A percentile compares a stretch with the other conserved stretches of the same genome.
Evolutionary conservation across 768 basidiomycete genomes (phyloP).

Genomic region (Macrocybe gigantea): DNA sequence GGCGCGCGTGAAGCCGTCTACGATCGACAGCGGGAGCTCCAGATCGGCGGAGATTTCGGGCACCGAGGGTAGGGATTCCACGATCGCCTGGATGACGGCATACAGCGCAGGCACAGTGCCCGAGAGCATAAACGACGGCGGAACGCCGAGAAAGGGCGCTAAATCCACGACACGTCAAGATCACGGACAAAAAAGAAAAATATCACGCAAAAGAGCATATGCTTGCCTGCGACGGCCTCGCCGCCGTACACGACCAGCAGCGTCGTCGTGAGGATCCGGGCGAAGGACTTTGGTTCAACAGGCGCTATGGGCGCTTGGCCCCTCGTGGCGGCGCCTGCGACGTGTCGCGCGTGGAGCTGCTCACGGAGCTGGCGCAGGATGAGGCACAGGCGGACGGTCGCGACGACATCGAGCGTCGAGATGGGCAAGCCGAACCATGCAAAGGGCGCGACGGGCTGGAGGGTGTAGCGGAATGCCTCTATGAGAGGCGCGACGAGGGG

Average conservation of each 20-base stretch:
- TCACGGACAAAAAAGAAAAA: slow-evolving; percentile 2
- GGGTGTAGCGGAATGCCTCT: slow-evolving; percentile 42
- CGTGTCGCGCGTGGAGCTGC: slow-evolving; percentile 35
- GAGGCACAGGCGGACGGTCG: slow-evolving; percentile 64
- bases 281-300: slow-evolving; percentile 49
- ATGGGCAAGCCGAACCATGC: slow-evolving; percentile 58
- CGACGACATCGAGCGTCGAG: slow-evolving; percentile 61
- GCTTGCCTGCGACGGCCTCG: slow-evolving; percentile 62
- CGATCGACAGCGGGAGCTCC: slow-evolving; percentile 67
- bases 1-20: slow-evolving; percentile 79
- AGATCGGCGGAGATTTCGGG: slow-evolving; percentile 44
- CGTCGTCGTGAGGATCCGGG: slow-evolving; percentile 50
- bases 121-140: slow-evolving; percentile 79
- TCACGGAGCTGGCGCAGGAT: slow-evolving; percentile 66
- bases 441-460: slow-evolving; percentile 61
- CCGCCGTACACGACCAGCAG: slow-evolving; percentile 73
- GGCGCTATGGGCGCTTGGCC: slow-evolving; percentile 23
- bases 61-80: slow-evolving; percentile 53
- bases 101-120: slow-evolving; percentile 63
- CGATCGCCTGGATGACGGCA: slow-evolving; percentile 49
- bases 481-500: slow-evolving; percentile 35
- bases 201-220: background rate
- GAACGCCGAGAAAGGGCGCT: slow-evolving; percentile 60
- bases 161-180: slow-evolving; percentile 3
- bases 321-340: slow-evolving; percentile 22